Conservation (phyloP, 257 asterid species). For the Solanum clarkiae region DNA sequence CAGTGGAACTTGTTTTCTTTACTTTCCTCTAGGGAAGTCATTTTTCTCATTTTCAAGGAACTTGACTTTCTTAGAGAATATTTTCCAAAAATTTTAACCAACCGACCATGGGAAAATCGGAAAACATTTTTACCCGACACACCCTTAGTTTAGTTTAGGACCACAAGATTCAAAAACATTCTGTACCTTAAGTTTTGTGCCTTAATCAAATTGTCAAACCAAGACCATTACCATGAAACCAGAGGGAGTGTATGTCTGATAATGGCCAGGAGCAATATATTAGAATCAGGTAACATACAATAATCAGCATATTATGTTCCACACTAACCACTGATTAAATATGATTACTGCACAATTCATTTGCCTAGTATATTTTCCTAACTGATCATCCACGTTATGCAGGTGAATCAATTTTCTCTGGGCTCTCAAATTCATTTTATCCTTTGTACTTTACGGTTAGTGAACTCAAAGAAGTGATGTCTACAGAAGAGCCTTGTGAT, state of each 20-base stretch:
- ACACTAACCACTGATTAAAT: background rate
- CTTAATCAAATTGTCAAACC: background rate
- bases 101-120: background rate
- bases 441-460: slow-evolving; percentile 59
- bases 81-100: background rate
- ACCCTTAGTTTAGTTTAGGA: background rate
- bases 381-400: background rate
- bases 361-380: background rate
- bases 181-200: background rate
- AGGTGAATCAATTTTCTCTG: slow-evolving; percentile 46
- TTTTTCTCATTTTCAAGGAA: background rate
- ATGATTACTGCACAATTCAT: background rate
- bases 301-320: background rate
- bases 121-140: background rate
- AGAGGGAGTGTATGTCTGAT: background rate
- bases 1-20: background rate
- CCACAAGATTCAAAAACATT: background rate
- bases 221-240: background rate
- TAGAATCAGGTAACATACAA: background rate
- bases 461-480: slow-evolving; percentile 52
- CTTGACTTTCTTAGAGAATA: background rate
- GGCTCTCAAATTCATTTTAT: slow-evolving; percentile 27
- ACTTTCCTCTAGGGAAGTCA: background rate
- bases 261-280: background rate
- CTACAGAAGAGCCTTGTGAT: slow-evolving; percentile 89